phyloP scores from a whole-genome alignment of 176 grass and related monocot species.

The Oryza longistaminata region DNA sequence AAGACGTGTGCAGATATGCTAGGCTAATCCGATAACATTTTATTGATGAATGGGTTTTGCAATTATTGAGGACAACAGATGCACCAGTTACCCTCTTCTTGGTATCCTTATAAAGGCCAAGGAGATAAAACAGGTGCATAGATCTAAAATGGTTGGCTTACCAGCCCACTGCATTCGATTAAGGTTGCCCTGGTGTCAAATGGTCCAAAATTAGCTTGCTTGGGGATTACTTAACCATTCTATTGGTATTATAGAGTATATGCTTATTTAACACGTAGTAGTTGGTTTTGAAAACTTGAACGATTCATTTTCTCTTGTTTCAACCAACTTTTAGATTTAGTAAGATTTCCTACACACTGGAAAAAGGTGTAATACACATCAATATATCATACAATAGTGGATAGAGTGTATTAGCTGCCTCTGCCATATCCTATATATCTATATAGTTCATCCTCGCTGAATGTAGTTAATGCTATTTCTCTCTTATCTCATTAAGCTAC shows the following conservation, averaged over 20 bases:
- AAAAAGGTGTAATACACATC: not conserved
- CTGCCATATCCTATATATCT: not conserved
- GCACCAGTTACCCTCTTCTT: constrained; percentile 35
- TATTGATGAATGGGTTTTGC: not conserved
- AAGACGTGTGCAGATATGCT: not conserved
- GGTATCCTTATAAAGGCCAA: not conserved
- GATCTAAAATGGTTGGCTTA: constrained; percentile 21
- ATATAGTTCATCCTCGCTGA: no score
- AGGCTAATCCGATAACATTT: not conserved
- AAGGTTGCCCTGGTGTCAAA: constrained; percentile 41
- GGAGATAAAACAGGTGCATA: constrained; percentile 32
- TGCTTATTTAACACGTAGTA: not conserved
- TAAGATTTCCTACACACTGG: not conserved
- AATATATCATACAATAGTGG: not conserved
- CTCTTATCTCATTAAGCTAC: no score
- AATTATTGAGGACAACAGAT: not conserved
- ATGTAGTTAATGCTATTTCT: no score
- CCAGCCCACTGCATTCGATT: constrained; percentile 36
- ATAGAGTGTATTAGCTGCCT: not conserved
- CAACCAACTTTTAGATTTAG: not conserved
- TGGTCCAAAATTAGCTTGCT: constrained; percentile 25
- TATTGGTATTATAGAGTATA: not conserved
- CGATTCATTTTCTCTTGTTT: not conserved
- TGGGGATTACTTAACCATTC: not conserved
- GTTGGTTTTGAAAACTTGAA: not conserved